phyloP scores from a whole-genome alignment of 1,139 yeast genomes.

The Protomyces inouyei region DNA sequence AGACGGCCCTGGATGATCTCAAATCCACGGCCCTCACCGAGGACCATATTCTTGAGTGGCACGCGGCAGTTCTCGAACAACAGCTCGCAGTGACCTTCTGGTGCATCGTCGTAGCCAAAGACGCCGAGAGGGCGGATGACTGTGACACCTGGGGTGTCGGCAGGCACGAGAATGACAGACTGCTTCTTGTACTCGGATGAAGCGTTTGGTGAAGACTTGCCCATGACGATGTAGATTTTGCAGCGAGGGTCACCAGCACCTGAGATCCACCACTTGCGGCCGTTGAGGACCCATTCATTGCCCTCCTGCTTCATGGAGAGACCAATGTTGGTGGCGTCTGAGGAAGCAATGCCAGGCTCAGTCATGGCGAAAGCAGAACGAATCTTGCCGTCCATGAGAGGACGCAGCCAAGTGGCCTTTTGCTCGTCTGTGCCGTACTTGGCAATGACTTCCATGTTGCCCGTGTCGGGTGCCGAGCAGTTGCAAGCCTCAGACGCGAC shows the following conservation, averaged over 20 bases:
- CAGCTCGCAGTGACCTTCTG: slow-evolving; percentile 69
- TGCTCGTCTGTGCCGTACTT: slow-evolving; percentile 55
- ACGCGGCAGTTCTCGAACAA: slow-evolving; percentile 52
- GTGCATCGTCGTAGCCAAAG: slow-evolving; percentile 67
- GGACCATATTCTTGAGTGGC: slow-evolving; percentile 45
- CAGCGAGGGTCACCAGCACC: slow-evolving; percentile 72
- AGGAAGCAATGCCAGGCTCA: slow-evolving; percentile 60
- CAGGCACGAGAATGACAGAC: slow-evolving; percentile 56
- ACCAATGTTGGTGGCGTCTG: slow-evolving; percentile 63
- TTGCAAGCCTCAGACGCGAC: slow-evolving; percentile 47
- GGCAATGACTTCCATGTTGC: slow-evolving; percentile 66
- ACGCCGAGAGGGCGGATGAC: slow-evolving; percentile 55
- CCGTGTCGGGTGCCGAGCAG: slow-evolving; percentile 68
- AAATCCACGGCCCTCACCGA: slow-evolving; percentile 57
- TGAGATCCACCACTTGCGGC: slow-evolving; percentile 71
- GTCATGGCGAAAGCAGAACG: slow-evolving; percentile 70
- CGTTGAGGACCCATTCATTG: slow-evolving; percentile 55
- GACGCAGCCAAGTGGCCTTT: slow-evolving; percentile 52
- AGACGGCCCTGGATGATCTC: slow-evolving; percentile 64
- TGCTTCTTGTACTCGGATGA: slow-evolving; percentile 51
- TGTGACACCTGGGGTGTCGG: slow-evolving; percentile 53
- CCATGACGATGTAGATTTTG: slow-evolving; percentile 59
- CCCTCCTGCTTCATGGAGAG: slow-evolving; percentile 47
- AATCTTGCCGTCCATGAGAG: slow-evolving; percentile 56
- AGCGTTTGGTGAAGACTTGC: slow-evolving; percentile 48